These are phyloP conservation scores for Melaleuca alternifolia DNA, from an alignment of 345 rosid genomes.

Conservation along the genomic window DNA sequence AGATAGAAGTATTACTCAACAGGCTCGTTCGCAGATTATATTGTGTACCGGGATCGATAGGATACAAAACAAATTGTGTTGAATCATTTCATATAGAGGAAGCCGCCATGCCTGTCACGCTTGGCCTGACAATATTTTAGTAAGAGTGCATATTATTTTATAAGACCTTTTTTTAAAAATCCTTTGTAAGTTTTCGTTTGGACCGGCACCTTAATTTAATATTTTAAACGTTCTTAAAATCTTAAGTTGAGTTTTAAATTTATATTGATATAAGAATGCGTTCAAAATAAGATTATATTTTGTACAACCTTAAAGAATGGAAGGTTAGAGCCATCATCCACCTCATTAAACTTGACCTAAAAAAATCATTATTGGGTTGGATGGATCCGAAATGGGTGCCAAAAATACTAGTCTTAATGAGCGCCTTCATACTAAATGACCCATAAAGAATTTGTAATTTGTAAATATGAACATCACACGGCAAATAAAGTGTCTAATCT, in stretches of 20 bases:
- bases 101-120: too few species aligned
- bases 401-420: not conserved
- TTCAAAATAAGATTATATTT: not conserved
- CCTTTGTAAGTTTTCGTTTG: not conserved
- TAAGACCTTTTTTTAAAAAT: too few species aligned
- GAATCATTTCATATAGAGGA: too few species aligned
- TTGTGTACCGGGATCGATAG: too few species aligned
- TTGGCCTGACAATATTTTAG: not conserved
- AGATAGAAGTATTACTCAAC: too few species aligned
- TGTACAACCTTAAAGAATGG: not conserved
- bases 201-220: too few species aligned
- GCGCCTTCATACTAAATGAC: slow-evolving; percentile 1
- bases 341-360: not conserved
- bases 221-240: not conserved
- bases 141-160: not conserved
- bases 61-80: too few species aligned
- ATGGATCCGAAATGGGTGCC: not conserved
- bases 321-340: not conserved
- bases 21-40: too few species aligned
- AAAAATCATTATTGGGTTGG: not conserved
- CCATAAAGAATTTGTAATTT: too few species aligned
- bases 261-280: not conserved
- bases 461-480: too few species aligned
- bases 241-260: not conserved
- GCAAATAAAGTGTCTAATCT: too few species aligned